A percentile compares a stretch with the other conserved stretches of the same genome.
Conservation (phyloP, 2,329 filamentous ascomycete genomes). For the Biscogniauxia marginata region DNA sequence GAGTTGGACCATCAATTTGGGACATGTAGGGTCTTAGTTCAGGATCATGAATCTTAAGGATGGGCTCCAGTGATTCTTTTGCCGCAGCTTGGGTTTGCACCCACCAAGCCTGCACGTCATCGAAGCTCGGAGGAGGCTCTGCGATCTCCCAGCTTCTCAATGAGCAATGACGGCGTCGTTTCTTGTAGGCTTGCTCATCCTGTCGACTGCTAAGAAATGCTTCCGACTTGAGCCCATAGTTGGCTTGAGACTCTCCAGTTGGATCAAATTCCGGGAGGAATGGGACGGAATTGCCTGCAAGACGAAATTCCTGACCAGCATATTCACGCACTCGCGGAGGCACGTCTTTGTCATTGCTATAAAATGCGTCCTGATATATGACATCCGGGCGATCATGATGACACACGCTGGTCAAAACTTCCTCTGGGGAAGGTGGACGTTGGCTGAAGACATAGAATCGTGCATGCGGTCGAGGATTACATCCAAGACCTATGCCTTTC, state of each 20-base stretch:
- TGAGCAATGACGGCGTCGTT: constrained; percentile 56
- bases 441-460: constrained; percentile 33
- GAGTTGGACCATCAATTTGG: constrained; percentile 87
- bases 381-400: constrained; percentile 60
- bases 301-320: constrained; percentile 79
- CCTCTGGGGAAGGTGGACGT: constrained; percentile 35
- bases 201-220: constrained; percentile 48
- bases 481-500: constrained; percentile 24
- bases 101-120: constrained; percentile 71
- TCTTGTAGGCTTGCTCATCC: constrained; percentile 50
- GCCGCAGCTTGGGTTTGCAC: constrained; percentile 34
- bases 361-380: constrained; percentile 83
- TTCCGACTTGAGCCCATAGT: constrained; percentile 51
- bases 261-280: constrained; percentile 79
- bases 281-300: constrained; percentile 72
- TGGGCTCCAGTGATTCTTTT: constrained; percentile 17
- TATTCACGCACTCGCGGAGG: constrained; percentile 77
- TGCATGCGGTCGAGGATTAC: constrained; percentile 21
- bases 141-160: constrained; percentile 76
- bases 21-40: constrained; percentile 54
- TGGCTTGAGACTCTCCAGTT: constrained; percentile 54
- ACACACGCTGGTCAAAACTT: constrained; percentile 56
- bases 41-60: constrained; percentile 18
- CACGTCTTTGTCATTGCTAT: constrained; percentile 80
- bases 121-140: constrained; percentile 64